Conservation (phyloP, 352 stramenopile species). For the Thalassiosira mediterranea region DNA sequence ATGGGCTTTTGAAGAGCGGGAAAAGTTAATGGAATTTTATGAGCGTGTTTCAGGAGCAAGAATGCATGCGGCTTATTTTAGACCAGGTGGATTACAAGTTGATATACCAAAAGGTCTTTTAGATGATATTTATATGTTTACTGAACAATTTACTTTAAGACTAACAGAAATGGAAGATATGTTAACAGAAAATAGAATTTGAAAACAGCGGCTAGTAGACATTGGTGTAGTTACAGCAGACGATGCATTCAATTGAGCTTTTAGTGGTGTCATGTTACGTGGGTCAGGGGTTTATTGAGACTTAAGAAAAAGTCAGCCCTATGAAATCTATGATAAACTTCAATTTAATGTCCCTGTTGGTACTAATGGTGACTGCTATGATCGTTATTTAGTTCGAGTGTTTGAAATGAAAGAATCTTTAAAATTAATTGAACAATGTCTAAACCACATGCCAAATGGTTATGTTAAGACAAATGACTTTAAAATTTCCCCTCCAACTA, state of each 20-base stretch:
- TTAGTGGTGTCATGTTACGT: slow-evolving; percentile 76
- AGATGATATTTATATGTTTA: slow-evolving; percentile 76
- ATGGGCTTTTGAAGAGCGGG: background rate
- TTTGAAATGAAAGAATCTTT: slow-evolving; percentile 76
- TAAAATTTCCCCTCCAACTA: slow-evolving; percentile 62
- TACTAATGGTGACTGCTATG: slow-evolving; percentile 76
- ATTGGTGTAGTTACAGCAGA: slow-evolving; percentile 63
- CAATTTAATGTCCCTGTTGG: slow-evolving; percentile 72
- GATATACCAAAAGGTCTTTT: slow-evolving; percentile 70
- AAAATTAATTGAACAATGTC: slow-evolving; percentile 67
- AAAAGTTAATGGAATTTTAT: slow-evolving; percentile 52
- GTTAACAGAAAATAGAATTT: slow-evolving; percentile 75
- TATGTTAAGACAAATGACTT: slow-evolving; percentile 66
- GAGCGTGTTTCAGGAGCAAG: slow-evolving; percentile 70
- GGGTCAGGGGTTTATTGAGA: slow-evolving; percentile 74
- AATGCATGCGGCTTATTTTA: slow-evolving; percentile 72
- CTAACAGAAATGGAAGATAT: slow-evolving; percentile 77
- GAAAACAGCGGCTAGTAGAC: slow-evolving; percentile 72
- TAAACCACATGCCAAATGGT: slow-evolving; percentile 64
- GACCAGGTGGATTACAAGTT: slow-evolving; percentile 56
- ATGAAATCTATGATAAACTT: slow-evolving; percentile 75
- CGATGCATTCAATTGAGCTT: slow-evolving; percentile 65
- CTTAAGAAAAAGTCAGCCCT: slow-evolving; percentile 75
- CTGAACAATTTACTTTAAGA: slow-evolving; percentile 58
- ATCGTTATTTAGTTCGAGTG: slow-evolving; percentile 71